Conservation (phyloP, 805 yeast species). For the Candida railenensis region DNA sequence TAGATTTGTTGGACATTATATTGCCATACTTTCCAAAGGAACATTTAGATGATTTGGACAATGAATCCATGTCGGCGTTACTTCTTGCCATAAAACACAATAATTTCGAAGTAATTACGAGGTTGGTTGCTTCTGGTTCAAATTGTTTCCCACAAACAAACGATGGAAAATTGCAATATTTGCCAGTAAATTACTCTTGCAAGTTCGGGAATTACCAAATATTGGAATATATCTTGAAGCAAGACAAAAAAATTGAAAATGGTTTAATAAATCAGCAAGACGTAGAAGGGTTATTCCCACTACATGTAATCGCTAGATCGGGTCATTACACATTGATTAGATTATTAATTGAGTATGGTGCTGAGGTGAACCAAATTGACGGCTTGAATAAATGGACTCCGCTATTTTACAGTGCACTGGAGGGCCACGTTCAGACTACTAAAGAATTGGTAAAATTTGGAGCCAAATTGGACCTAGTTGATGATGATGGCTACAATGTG, state of each 20-base stretch:
- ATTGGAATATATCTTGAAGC: conserved; percentile 58
- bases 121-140: conserved; percentile 32
- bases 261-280: conserved; percentile 52
- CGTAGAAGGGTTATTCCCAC: conserved; percentile 85
- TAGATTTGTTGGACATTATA: conserved; percentile 43
- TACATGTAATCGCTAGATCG: conserved; percentile 84
- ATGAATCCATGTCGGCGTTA: conserved; percentile 79
- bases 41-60: conserved; percentile 55
- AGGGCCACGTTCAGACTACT: conserved; percentile 75
- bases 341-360: conserved; percentile 67
- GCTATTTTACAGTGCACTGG: conserved; percentile 82
- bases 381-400: conserved; percentile 94
- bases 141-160: conserved; percentile 45
- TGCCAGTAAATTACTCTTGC: conserved; percentile 86
- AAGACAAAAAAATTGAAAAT: conserved; percentile 21
- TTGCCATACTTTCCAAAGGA: conserved; percentile 35
- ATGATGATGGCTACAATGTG: conserved; percentile 79
- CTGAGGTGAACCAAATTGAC: conserved; percentile 73
- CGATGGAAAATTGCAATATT: conserved; percentile 57
- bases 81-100: conserved; percentile 73
- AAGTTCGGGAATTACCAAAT: conserved; percentile 74
- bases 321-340: conserved; percentile 74
- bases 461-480: conserved; percentile 66
- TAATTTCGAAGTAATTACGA: conserved; percentile 44
- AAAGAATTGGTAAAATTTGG: conserved; percentile 68